Conservation (phyloP, 2,329 filamentous ascomycete species). For the Westerdykella sp. region DNA sequence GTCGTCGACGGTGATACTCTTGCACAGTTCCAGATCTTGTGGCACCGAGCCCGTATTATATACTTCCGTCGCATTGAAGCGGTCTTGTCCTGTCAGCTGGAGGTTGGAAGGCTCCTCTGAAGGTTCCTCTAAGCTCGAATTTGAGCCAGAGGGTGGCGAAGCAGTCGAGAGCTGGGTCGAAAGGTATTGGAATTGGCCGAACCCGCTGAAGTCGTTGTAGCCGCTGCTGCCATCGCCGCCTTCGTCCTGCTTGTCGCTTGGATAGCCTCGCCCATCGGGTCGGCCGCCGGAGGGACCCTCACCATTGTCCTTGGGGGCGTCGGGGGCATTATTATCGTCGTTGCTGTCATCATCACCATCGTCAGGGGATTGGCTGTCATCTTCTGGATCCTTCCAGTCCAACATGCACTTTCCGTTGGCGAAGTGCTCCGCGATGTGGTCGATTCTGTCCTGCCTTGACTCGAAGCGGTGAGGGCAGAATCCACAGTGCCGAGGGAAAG, state of each 20-base stretch:
- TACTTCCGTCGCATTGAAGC: no score
- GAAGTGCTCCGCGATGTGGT: slow-evolving; percentile 37
- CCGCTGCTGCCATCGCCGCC: slow-evolving; percentile 10
- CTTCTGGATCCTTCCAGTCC: slow-evolving; percentile 31
- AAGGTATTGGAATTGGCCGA: slow-evolving; percentile 9
- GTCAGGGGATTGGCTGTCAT: slow-evolving; percentile 17
- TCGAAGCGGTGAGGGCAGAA: slow-evolving; percentile 32
- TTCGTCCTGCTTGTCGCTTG: slow-evolving; percentile 13
- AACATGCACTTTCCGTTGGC: slow-evolving; percentile 36
- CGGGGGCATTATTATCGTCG: slow-evolving; percentile 16
- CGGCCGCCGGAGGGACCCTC: slow-evolving; percentile 16
- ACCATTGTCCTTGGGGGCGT: slow-evolving; percentile 16
- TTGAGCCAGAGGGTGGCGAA: no score
- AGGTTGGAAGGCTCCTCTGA: no score
- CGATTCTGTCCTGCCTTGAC: slow-evolving; percentile 32
- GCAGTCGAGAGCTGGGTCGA: no score
- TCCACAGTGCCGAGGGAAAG: slow-evolving; percentile 32
- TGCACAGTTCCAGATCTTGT: no score
- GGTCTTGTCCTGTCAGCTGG: no score
- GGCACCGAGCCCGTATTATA: no score
- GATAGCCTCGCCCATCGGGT: slow-evolving; percentile 16
- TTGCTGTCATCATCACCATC: slow-evolving; percentile 19
- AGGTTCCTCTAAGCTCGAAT: no score
- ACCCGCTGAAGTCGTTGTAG: slow-evolving; percentile 10
- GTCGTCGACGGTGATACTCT: no score